Conservation (phyloP, 176 grass and related monocot genomes). For the Themeda triandra region DNA sequence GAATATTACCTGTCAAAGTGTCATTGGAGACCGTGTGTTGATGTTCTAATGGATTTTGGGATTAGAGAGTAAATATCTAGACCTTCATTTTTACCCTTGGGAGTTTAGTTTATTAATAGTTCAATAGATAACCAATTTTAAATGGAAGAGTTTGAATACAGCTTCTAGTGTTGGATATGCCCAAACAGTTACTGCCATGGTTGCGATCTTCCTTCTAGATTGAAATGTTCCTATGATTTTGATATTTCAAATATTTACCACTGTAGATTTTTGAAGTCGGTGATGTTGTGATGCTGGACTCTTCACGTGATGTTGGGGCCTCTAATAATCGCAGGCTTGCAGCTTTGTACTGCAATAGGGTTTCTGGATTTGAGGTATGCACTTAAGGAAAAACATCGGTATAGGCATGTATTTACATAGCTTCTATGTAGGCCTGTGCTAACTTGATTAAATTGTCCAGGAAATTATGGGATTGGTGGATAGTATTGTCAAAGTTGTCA, state of each 20-base stretch:
- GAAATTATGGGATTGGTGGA: constrained; percentile 95
- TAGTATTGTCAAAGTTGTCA: constrained; percentile 80
- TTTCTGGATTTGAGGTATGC: constrained; percentile 90
- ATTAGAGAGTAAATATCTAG: neutral
- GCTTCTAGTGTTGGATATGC: neutral
- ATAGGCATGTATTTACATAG: constrained; percentile 6
- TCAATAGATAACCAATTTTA: neutral
- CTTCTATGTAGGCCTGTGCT: neutral
- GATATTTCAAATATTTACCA: constrained; percentile 14
- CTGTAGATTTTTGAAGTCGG: constrained; percentile 64
- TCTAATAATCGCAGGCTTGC: constrained; percentile 86
- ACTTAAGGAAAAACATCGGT: neutral
- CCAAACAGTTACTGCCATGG: neutral
- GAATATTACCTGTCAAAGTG: neutral
- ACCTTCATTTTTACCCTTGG: neutral
- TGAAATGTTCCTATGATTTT: neutral
- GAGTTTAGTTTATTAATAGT: neutral
- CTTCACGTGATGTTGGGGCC: constrained; percentile 63
- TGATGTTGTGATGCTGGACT: constrained; percentile 32
- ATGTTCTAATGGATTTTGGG: neutral
- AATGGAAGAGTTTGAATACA: constrained; percentile 1
- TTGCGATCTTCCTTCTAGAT: neutral
- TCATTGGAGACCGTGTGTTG: neutral
- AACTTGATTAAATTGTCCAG: constrained; percentile 39
- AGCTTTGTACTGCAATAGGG: constrained; percentile 80